Evolutionary conservation across 768 basidiomycete genomes (phyloP).

Genomic region (Lactarius quietus): DNA sequence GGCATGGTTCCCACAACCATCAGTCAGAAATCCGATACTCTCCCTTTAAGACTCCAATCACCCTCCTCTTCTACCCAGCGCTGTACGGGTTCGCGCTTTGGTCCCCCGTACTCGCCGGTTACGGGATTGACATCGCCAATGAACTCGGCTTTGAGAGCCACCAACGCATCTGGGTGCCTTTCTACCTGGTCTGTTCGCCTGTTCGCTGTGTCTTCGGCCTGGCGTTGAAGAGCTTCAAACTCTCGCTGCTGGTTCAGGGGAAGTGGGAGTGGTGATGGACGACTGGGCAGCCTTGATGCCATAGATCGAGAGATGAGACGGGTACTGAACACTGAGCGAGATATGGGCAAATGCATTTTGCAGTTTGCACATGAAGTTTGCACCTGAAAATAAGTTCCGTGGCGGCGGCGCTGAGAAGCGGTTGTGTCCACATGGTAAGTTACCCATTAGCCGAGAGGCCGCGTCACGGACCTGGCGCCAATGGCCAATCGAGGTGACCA

Average conservation of each 20-base stretch:
- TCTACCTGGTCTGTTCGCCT: constrained; percentile 35
- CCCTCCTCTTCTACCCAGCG: constrained; percentile 55
- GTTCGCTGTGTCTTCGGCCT: constrained; percentile 44
- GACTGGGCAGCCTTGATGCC: constrained; percentile 36
- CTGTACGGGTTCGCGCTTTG: constrained; percentile 78
- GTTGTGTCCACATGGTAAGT: background rate
- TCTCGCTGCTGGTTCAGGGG: constrained; percentile 75
- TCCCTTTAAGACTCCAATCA: constrained; percentile 90
- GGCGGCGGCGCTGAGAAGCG: background rate
- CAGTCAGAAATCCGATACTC: constrained; percentile 77
- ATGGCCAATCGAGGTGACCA: background rate
- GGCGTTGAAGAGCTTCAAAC: constrained; percentile 77
- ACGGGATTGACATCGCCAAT: constrained; percentile 75
- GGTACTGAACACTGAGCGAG: background rate
- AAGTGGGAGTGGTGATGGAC: constrained; percentile 72
- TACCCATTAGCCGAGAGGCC: constrained; percentile 2
- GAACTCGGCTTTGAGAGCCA: constrained; percentile 60
- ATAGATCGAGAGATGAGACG: constrained; percentile 14
- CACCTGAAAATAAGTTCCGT: background rate
- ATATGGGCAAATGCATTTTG: background rate
- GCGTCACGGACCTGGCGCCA: background rate
- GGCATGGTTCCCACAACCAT: background rate
- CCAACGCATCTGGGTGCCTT: constrained; percentile 67
- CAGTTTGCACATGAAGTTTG: background rate
- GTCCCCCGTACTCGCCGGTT: constrained; percentile 85